Evolutionary conservation across 208 protist genomes (phyloP).

Genomic region (Acanthamoeba castellanii): DNA sequence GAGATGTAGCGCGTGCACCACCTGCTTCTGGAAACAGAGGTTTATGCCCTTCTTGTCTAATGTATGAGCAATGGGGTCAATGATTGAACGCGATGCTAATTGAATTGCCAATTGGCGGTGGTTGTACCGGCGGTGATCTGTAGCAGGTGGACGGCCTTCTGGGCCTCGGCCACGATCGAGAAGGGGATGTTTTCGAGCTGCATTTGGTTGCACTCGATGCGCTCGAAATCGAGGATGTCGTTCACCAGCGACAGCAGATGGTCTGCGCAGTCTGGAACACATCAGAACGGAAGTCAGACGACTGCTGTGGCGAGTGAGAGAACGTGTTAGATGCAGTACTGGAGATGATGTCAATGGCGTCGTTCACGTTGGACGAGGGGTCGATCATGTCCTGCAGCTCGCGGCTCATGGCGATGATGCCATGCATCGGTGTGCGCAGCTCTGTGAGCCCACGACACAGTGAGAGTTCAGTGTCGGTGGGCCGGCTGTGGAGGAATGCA

Average conservation of each 20-base stretch:
- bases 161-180: neutral
- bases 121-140: neutral
- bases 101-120: too few species aligned
- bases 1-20: too few species aligned
- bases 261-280: conserved; percentile 14
- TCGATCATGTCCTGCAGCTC: neutral
- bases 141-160: neutral
- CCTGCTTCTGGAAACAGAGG: too few species aligned
- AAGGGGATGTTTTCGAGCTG: neutral
- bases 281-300: neutral
- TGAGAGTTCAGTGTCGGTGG: neutral
- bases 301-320: too few species aligned
- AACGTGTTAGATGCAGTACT: too few species aligned
- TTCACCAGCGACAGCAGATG: conserved; percentile 46
- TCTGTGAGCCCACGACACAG: neutral
- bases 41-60: neutral
- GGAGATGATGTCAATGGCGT: neutral
- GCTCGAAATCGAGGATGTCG: conserved; percentile 56
- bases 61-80: neutral
- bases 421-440: conserved; percentile 57
- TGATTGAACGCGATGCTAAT: too few species aligned
- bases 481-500: neutral
- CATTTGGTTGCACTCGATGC: conserved; percentile 14
- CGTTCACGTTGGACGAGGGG: neutral
- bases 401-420: conserved; percentile 28